Evolutionary conservation across 2,329 filamentous ascomycete species (phyloP), one percentile per base, ranked within the genome.

Genomic region (Xylariaceae sp.): DNA sequence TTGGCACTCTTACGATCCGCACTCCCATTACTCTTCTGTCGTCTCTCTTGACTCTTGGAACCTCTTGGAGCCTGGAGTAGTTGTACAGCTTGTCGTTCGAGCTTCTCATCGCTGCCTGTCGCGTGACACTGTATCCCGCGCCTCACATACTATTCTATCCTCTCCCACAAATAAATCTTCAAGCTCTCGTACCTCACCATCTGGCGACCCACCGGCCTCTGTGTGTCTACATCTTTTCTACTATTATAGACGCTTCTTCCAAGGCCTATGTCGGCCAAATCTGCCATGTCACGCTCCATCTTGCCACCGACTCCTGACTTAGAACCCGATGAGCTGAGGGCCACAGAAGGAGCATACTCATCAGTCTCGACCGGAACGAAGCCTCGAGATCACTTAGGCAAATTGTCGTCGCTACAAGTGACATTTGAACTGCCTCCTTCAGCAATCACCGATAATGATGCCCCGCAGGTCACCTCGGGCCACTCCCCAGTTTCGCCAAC

Each of bases 361-460:
- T 84, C 82, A 45, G 87, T 88, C 11, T 92, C 88, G 32, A 86
- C 86, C 44, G 89, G 94, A 64, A 88, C 94, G 66, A 80, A 82
- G 49, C 85, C 82, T 56, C 83, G 89, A 68, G 84, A 86, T 68
- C 82, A 82, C 53, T 74, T 75, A n/a, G 75, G 76, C 44, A 77
- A 80, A 52, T 75, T 85, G 41, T 71, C 76, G 38, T 74, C 77
- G 36, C 72, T 87, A 19, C 87, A 90, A 60, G 74, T 83, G 54
- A 76, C 83, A 45, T 90, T 94, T 65, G 79, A 87, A 59, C 76
- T 95, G 11, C 89, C 89, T 5, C 89, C 89, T 14, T 87, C 89
- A 12, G 89, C 88, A 22, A 75, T 90, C 60, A 43, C 22, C 1
- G 11, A 46, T 9, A 17, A 33, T 15, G 51, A 47, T 6, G 17